phyloP scores from a whole-genome alignment of 805 yeast genomes.

The Kluyveromyces lactis region DNA sequence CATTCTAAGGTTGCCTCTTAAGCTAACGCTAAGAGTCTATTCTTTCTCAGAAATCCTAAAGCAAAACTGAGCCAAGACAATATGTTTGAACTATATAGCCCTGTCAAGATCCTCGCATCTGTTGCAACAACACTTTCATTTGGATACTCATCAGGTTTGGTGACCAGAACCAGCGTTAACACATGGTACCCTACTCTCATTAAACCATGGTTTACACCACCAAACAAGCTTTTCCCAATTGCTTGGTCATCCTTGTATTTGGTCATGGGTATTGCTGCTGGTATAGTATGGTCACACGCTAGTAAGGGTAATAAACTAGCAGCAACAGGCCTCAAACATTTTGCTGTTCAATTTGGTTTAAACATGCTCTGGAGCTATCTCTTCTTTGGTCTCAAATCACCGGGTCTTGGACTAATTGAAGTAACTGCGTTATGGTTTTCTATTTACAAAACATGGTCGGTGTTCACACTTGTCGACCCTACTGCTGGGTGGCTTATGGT shows the following conservation, averaged over 20 bases:
- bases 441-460: conserved; percentile 3
- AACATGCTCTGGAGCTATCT: conserved; percentile 3
- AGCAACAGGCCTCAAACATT: background rate
- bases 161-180: conserved; percentile 3
- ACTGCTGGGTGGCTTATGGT: conserved; percentile 4
- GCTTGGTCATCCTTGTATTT: conserved; percentile 3
- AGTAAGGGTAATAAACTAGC: background rate
- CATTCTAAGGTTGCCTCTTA: no score
- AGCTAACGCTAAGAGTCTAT: no score
- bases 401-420: background rate
- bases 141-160: conserved; percentile 2
- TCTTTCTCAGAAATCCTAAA: no score
- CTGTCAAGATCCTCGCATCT: conserved; percentile 1
- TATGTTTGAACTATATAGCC: conserved; percentile 1
- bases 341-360: conserved; percentile 3
- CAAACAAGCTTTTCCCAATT: conserved; percentile 1
- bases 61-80: background rate
- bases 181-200: conserved; percentile 4
- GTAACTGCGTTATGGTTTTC: background rate
- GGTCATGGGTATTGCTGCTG: conserved; percentile 3
- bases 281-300: conserved; percentile 1
- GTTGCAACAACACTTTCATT: background rate
- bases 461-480: background rate
- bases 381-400: conserved; percentile 3
- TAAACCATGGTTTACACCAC: conserved; percentile 5